These are phyloP conservation scores for Saccharomyces cerevisiae DNA, from an alignment of 805 yeast species.

Conservation along the genomic window DNA sequence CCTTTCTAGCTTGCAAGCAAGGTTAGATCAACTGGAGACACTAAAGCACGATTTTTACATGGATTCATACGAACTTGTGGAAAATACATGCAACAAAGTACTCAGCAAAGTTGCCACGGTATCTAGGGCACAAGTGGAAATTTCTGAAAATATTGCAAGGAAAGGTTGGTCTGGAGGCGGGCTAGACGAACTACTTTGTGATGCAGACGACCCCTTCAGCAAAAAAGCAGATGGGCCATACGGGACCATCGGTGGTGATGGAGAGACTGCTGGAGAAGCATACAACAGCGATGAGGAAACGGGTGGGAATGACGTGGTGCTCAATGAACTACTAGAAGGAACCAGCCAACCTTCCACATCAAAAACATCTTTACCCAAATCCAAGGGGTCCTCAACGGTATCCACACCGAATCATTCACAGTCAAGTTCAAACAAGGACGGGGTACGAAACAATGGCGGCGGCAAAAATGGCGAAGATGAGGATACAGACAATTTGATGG, in stretches of 20 bases:
- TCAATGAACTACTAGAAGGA: conserved; percentile 1
- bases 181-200: conserved; percentile 54
- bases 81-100: conserved; percentile 49
- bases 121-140: conserved; percentile 72
- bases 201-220: conserved; percentile 59
- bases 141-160: conserved; percentile 69
- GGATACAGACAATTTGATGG: conserved; percentile 4
- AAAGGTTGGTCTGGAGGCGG: conserved; percentile 90
- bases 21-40: conserved; percentile 70
- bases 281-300: conserved; percentile 7
- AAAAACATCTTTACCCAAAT: neutral
- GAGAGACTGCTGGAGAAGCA: conserved; percentile 2
- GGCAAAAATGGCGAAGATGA: conserved; percentile 9
- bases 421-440: neutral
- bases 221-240: conserved; percentile 13
- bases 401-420: neutral
- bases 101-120: conserved; percentile 52
- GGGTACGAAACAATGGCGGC: neutral
- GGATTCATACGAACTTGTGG: conserved; percentile 52
- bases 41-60: conserved; percentile 69
- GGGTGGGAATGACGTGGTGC: conserved; percentile 10
- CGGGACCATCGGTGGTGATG: conserved; percentile 5
- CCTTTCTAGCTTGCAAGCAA: conserved; percentile 57
- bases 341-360: neutral
- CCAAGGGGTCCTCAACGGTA: neutral